Conservation (phyloP, 2,329 filamentous ascomycete genomes). For the Bipolaris oryzae region DNA sequence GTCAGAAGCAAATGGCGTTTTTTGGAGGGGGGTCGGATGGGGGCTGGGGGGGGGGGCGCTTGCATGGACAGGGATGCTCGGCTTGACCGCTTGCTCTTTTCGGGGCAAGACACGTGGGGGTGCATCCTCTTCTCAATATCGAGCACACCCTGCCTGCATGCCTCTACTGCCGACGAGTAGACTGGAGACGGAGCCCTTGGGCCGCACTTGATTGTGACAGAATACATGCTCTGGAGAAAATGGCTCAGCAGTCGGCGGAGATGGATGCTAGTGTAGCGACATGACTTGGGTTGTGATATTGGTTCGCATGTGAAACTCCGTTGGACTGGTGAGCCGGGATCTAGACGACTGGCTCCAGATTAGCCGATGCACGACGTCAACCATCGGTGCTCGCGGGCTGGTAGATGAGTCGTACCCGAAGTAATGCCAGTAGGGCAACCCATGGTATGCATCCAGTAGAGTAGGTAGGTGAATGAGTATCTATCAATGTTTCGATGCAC, state of each 20-base stretch:
- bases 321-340: constrained; percentile 18
- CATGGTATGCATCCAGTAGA: neutral
- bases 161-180: constrained; percentile 6
- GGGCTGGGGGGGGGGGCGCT: constrained; percentile 7
- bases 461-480: no score
- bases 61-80: constrained; percentile 24
- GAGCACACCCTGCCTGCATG: constrained; percentile 11
- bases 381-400: constrained; percentile 9
- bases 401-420: constrained; percentile 18
- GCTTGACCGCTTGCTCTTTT: constrained; percentile 26
- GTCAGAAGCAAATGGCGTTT: constrained; percentile 35
- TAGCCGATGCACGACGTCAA: constrained; percentile 24
- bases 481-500: no score
- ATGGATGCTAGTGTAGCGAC: neutral
- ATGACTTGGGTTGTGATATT: neutral
- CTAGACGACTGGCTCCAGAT: constrained; percentile 18
- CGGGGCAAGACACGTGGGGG: constrained; percentile 28
- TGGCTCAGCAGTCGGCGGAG: neutral
- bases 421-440: constrained; percentile 9
- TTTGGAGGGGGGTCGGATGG: neutral
- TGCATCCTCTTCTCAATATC: constrained; percentile 16
- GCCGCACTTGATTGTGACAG: neutral
- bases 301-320: constrained; percentile 25
- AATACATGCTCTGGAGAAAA: neutral
- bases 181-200: neutral